A percentile compares a stretch with the other conserved stretches of the same genome.
phyloP scores from a whole-genome alignment of 2,329 filamentous ascomycete genomes.

The Davidsoniella eucalypti region DNA sequence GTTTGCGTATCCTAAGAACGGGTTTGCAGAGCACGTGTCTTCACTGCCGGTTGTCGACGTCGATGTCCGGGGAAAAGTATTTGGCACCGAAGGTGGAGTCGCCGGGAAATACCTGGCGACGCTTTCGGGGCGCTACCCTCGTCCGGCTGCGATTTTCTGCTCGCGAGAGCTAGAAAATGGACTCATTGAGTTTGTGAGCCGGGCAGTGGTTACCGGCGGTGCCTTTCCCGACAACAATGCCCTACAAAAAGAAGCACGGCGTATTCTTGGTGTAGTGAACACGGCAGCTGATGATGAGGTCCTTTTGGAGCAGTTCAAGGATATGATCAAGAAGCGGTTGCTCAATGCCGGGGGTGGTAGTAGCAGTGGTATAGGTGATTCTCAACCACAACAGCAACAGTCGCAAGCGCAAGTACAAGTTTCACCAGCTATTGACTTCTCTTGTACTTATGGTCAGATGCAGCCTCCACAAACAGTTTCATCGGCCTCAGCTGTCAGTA shows the following conservation, averaged over 20 bases:
- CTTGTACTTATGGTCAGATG: background rate
- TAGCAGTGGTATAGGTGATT: no score
- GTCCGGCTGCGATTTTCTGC: slow-evolving; percentile 38
- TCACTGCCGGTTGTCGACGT: slow-evolving; percentile 21
- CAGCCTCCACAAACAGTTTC: background rate
- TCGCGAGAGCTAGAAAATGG: slow-evolving; percentile 41
- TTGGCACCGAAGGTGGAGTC: slow-evolving; percentile 27
- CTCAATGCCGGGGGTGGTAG: background rate
- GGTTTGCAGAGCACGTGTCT: slow-evolving; percentile 14
- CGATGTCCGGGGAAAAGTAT: slow-evolving; percentile 22
- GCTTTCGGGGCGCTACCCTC: slow-evolving; percentile 27
- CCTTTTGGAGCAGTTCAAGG: slow-evolving; percentile 38
- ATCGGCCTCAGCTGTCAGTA: no score
- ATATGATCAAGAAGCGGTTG: slow-evolving; percentile 11
- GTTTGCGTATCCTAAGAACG: slow-evolving; percentile 29
- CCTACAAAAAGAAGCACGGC: slow-evolving; percentile 29
- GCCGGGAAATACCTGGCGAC: slow-evolving; percentile 32
- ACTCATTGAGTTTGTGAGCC: slow-evolving; percentile 31
- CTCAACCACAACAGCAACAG: no score
- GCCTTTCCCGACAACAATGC: slow-evolving; percentile 31
- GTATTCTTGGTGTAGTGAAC: slow-evolving; percentile 28
- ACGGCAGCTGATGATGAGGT: slow-evolving; percentile 39
- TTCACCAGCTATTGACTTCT: background rate
- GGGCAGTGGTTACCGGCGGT: slow-evolving; percentile 23
- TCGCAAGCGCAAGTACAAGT: no score